phyloP scores from a whole-genome alignment of 1,284 basidiomycete species.

The Inonotus hispidus region DNA sequence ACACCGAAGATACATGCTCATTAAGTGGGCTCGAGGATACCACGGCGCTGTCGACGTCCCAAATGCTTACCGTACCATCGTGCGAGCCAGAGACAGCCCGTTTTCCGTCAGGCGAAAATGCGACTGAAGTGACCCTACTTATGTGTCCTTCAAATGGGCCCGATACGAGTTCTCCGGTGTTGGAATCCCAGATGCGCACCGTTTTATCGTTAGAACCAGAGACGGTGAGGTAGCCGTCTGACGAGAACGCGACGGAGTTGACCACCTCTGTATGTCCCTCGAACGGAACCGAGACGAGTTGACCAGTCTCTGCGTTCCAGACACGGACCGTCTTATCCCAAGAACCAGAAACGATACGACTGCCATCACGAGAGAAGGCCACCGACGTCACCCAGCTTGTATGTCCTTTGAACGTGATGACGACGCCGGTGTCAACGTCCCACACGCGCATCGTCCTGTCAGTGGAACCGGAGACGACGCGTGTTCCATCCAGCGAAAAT shows the following conservation, averaged over 20 bases:
- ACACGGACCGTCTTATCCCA: background rate
- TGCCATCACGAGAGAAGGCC: background rate
- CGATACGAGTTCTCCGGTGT: background rate
- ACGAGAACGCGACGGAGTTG: constrained; percentile 3
- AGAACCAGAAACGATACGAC: background rate
- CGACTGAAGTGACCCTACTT: background rate
- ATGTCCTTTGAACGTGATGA: background rate
- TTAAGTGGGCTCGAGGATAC: background rate
- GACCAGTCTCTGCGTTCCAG: constrained; percentile 2
- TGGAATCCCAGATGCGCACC: constrained; percentile 5
- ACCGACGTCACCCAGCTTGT: background rate
- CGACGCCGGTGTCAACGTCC: constrained; percentile 3
- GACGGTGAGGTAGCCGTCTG: background rate
- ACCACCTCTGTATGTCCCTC: background rate
- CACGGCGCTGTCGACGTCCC: constrained; percentile 17
- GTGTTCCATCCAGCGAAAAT: constrained; percentile 1
- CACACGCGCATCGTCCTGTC: constrained; percentile 8
- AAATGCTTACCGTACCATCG: constrained; percentile 11
- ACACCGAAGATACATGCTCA: background rate
- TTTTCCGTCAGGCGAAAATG: background rate
- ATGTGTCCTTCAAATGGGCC: background rate
- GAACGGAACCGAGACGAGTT: background rate
- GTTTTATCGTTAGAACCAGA: constrained; percentile 5
- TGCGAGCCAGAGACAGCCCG: background rate
- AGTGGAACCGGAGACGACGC: background rate